A percentile compares a stretch with the other conserved stretches of the same genome.
Evolutionary conservation across 2,329 filamentous ascomycete genomes (phyloP).

Genomic region (Talaromyces sp.): DNA sequence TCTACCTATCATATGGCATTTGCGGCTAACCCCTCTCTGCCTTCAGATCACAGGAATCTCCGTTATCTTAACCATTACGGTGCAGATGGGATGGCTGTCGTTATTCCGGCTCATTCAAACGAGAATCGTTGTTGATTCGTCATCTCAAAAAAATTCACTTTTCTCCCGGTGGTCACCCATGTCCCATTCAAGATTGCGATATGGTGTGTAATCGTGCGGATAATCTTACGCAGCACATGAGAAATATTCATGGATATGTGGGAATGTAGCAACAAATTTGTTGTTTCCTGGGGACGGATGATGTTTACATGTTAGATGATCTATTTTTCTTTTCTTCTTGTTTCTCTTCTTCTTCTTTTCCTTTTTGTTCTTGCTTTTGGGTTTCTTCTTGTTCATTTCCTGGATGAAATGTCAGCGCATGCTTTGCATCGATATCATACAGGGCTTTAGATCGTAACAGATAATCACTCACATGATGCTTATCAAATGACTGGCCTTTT

Average conservation of each 20-base stretch:
- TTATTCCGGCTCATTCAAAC: constrained; percentile 14
- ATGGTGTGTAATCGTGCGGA: constrained; percentile 8
- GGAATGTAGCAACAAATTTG: too few species aligned
- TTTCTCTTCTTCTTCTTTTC: too few species aligned
- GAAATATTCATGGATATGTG: neutral
- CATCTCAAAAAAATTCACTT: constrained; percentile 20
- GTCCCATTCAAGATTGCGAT: neutral
- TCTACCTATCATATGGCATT: neutral
- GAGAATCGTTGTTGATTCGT: constrained; percentile 14
- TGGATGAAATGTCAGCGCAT: too few species aligned
- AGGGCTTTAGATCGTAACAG: too few species aligned
- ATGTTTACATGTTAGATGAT: too few species aligned
- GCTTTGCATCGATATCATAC: too few species aligned
- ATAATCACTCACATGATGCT: too few species aligned
- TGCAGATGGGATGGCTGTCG: constrained; percentile 16
- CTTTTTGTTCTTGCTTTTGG: too few species aligned
- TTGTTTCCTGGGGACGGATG: too few species aligned
- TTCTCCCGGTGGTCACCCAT: constrained; percentile 12
- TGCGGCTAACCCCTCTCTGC: neutral
- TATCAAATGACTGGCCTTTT: too few species aligned
- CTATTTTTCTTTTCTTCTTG: too few species aligned
- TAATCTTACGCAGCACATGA: constrained; percentile 7
- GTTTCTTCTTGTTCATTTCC: too few species aligned
- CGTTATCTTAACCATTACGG: neutral
- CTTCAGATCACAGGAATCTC: neutral